Conservation (phyloP, 139 green algal species). For the Raphidocelis subcapitata region DNA sequence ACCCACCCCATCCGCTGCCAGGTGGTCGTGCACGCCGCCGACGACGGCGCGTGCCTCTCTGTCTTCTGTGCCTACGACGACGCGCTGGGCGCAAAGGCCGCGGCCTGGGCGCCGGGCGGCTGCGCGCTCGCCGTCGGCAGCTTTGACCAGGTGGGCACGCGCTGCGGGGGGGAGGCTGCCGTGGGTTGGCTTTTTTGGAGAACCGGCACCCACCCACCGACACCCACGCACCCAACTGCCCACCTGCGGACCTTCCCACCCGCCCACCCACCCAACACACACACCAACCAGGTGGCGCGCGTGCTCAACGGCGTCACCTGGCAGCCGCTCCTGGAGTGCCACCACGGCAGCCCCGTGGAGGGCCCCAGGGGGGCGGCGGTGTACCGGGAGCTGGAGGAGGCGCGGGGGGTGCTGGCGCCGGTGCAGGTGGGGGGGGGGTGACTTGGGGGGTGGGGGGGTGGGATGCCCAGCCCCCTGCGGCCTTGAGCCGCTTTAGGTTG, state of each 20-base stretch:
- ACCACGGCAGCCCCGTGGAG: constrained; percentile 43
- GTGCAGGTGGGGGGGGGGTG: constrained; percentile 9
- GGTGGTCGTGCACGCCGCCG: constrained; percentile 17
- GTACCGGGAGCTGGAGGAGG: constrained; percentile 61
- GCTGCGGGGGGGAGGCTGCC: too few relatives aligned
- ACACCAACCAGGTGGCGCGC: constrained; percentile 45
- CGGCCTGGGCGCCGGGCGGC: constrained; percentile 62
- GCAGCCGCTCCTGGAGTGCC: constrained; percentile 58
- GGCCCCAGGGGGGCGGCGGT: constrained; percentile 51
- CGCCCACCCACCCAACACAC: too few relatives aligned
- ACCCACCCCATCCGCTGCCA: too few relatives aligned
- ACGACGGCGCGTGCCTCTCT: constrained; percentile 38
- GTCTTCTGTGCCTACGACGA: constrained; percentile 43
- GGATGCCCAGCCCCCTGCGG: too few relatives aligned
- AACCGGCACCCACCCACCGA: too few relatives aligned
- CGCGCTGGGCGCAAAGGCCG: constrained; percentile 60
- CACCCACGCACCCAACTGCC: too few relatives aligned
- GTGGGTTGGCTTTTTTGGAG: too few relatives aligned
- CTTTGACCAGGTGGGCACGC: constrained; percentile 57
- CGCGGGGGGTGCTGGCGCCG: constrained; percentile 23
- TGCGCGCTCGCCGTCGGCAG: constrained; percentile 75
- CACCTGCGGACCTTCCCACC: too few relatives aligned
- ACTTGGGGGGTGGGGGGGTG: too few relatives aligned
- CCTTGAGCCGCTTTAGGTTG: too few relatives aligned
- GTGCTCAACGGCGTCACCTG: constrained; percentile 79